A percentile compares a stretch with the other conserved stretches of the same genome.
Conservation (phyloP, 495 filamentous ascomycete genomes). For the Gamarada debralockiae region DNA sequence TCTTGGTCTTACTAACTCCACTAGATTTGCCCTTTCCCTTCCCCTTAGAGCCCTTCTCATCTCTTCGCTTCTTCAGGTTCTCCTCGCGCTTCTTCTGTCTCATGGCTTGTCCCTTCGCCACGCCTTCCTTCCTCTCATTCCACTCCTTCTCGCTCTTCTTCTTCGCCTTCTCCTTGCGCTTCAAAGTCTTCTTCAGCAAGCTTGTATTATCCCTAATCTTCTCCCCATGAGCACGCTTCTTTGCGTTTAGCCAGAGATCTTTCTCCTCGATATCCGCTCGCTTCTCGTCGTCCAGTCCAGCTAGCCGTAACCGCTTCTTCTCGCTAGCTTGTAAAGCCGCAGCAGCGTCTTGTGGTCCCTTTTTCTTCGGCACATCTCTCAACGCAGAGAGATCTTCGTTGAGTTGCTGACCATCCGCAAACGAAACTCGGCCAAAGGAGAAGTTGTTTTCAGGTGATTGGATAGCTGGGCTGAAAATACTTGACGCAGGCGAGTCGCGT, state of each 20-base stretch:
- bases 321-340: conserved; percentile 67
- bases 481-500: conserved; percentile 50
- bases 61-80: conserved; percentile 79
- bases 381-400: conserved; percentile 62
- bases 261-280: conserved; percentile 85
- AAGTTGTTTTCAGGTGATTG: conserved; percentile 57
- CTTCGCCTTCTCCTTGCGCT: conserved; percentile 87
- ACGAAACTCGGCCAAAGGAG: conserved; percentile 81
- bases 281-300: conserved; percentile 68
- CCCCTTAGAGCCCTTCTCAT: conserved; percentile 64
- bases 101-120: conserved; percentile 70
- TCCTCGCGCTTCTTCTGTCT: conserved; percentile 85
- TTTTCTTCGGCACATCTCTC: conserved; percentile 52
- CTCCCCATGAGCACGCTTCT: conserved; percentile 84
- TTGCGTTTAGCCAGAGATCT: conserved; percentile 88
- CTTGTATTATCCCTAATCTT: conserved; percentile 83
- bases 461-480: conserved; percentile 66
- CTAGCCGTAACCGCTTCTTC: conserved; percentile 67
- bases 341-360: conserved; percentile 75
- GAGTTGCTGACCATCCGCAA: conserved; percentile 76
- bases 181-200: conserved; percentile 91
- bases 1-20: conserved; percentile 37
- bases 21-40: conserved; percentile 47
- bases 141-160: conserved; percentile 87
- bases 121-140: conserved; percentile 73